These are phyloP conservation scores for Scheffersomyces ergatensis DNA, from an alignment of 805 yeast genomes.

Conservation along the genomic window DNA sequence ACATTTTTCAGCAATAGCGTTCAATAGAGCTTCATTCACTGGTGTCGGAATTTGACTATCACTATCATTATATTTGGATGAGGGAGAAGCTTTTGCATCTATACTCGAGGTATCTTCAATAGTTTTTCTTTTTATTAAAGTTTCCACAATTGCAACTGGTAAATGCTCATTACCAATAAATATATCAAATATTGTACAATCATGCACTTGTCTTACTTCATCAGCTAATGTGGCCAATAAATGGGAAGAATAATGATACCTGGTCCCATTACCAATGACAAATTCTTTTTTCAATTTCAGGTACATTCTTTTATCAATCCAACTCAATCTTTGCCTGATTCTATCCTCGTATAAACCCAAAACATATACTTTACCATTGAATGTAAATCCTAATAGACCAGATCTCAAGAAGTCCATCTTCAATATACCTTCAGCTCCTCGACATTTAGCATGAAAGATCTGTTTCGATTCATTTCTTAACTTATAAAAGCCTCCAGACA, in stretches of 20 bases:
- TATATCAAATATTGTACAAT: slow-evolving; percentile 89
- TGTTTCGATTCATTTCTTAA: slow-evolving; percentile 59
- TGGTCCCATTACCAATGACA: slow-evolving; percentile 37
- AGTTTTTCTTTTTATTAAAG: slow-evolving; percentile 43
- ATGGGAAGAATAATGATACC: slow-evolving; percentile 85
- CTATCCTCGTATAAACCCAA: slow-evolving; percentile 91
- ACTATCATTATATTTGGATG: slow-evolving; percentile 3
- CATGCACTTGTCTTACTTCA: slow-evolving; percentile 76
- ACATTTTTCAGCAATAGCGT: slow-evolving; percentile 42
- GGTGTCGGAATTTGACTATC: slow-evolving; percentile 34
- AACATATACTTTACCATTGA: slow-evolving; percentile 82
- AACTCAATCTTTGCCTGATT: slow-evolving; percentile 70
- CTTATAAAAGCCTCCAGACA: slow-evolving; percentile 90
- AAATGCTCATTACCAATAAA: slow-evolving; percentile 75
- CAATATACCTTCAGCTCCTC: slow-evolving; percentile 65
- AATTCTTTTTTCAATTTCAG: slow-evolving; percentile 25
- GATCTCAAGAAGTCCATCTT: slow-evolving; percentile 85
- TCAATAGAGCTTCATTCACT: slow-evolving; percentile 40
- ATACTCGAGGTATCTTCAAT: slow-evolving; percentile 23
- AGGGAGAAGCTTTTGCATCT: slow-evolving; percentile 6
- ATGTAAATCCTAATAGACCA: slow-evolving; percentile 85
- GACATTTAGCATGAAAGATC: slow-evolving; percentile 80
- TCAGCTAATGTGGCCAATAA: slow-evolving; percentile 80
- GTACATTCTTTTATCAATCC: slow-evolving; percentile 53
- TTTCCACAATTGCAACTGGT: slow-evolving; percentile 83